Evolutionary conservation across 768 basidiomycete species (phyloP).

Genomic region (Trametes villosa): DNA sequence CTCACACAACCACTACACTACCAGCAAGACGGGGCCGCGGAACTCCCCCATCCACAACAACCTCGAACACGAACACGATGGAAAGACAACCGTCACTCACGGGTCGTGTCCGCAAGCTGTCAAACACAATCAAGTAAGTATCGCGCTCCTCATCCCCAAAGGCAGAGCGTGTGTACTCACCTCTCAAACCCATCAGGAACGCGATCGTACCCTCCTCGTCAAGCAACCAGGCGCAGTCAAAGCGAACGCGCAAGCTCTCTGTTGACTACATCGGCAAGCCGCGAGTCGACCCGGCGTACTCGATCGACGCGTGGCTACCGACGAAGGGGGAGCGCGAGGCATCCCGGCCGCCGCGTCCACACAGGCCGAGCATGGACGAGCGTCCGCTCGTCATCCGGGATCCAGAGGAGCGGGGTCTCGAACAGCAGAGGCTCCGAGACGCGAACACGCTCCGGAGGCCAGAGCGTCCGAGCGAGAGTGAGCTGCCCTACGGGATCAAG

Average conservation of each 20-base stretch:
- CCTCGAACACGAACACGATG: not conserved
- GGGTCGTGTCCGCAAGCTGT: constrained; percentile 7
- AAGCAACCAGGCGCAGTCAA: not conserved
- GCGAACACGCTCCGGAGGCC: constrained; percentile 11
- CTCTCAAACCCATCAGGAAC: not conserved
- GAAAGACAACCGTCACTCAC: not conserved
- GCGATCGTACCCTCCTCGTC: not conserved
- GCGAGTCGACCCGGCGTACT: not conserved
- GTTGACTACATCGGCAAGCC: constrained; percentile 15
- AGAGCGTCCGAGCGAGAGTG: constrained; percentile 14
- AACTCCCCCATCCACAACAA: not conserved
- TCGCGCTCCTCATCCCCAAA: not conserved
- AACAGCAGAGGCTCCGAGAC: not conserved
- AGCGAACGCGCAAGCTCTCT: constrained; percentile 7
- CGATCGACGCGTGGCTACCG: not conserved
- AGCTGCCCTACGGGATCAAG: constrained; percentile 16
- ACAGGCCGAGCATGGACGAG: constrained; percentile 2
- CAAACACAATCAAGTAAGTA: constrained; percentile 12
- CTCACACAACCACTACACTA: not conserved
- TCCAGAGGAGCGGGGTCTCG: not conserved
- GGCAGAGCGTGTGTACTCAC: not conserved
- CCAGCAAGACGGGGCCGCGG: not conserved
- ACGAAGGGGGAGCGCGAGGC: not conserved
- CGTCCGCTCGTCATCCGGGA: not conserved
- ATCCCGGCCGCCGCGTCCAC: not conserved